Conservation (phyloP, 2,329 filamentous ascomycete genomes). For the Ascomycota sp. region DNA sequence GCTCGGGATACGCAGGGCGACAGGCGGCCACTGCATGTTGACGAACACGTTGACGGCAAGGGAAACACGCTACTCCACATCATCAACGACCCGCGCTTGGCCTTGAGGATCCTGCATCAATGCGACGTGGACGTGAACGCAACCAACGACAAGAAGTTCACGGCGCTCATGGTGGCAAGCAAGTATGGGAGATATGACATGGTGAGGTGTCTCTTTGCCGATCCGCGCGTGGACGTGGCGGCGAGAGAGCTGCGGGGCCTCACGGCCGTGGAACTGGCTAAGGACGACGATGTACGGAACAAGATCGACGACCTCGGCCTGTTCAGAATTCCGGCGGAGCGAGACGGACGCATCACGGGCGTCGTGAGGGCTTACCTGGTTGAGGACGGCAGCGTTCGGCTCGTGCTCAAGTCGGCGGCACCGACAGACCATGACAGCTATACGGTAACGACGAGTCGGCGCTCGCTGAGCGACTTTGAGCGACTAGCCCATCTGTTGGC, state of each 20-base stretch:
- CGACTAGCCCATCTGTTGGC: conserved; percentile 67
- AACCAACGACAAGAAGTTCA: conserved; percentile 86
- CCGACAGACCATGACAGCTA: conserved; percentile 66
- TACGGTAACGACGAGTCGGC: conserved; percentile 83
- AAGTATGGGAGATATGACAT: conserved; percentile 94
- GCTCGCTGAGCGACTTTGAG: conserved; percentile 78
- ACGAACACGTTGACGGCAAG: conserved; percentile 81
- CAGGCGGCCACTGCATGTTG: conserved; percentile 61
- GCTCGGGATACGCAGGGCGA: conserved; percentile 61
- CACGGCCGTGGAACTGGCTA: conserved; percentile 87
- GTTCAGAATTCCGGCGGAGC: conserved; percentile 50
- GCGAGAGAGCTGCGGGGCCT: conserved; percentile 72
- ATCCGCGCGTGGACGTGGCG: conserved; percentile 68
- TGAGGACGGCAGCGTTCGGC: conserved; percentile 80
- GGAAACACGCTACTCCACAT: conserved; percentile 94
- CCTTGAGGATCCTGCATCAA: conserved; percentile 52
- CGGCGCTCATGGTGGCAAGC: conserved; percentile 91
- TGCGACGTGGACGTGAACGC: conserved; percentile 96
- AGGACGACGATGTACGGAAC: conserved; percentile 93
- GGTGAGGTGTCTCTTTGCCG: conserved; percentile 70
- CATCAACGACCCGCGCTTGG: conserved; percentile 66
- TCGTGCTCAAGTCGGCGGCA: conserved; percentile 85
- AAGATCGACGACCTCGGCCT: conserved; percentile 85
- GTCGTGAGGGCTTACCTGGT: conserved; percentile 94
- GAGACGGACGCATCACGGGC: conserved; percentile 68